Evolutionary conservation across 371 early-diverging fungal species (phyloP), one percentile per base, ranked within the genome.

Genomic region (Mortierella sp.): DNA sequence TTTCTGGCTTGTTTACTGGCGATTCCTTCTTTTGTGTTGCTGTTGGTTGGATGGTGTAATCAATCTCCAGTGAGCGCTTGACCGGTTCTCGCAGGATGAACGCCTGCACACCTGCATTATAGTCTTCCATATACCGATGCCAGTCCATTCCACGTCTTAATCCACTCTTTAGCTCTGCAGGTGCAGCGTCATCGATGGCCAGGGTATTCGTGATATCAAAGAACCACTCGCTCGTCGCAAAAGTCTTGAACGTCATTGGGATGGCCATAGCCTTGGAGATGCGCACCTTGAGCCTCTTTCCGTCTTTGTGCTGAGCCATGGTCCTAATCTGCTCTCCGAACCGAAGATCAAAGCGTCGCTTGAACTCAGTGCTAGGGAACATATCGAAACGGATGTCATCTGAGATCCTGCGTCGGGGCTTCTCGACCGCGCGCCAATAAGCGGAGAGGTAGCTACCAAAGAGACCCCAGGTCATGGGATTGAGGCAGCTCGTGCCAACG

Each of bases 291-390:
- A 68, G 55, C 14, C 28, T 46, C 48, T 64, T 67, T 26, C 44
- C 52, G 24, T 62, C 73, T n/a, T 72, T 67, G 17, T 65, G 24
- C 31, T 63, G 64, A 11, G 60, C 56, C 28, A 75, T 21, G 1
- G 75, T 59, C 15, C 64, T 63, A 44, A 75, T 67, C 60, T 75
- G 75, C n/a, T 68, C 69, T 12, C 75, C 75, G 41, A 75, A 75
- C 5, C 69, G 75, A 9, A 23, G n/a, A 28, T 75, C 75, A 27
- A 75, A 75, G 4, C 75, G 68, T 6, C 46, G 43, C 47, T 75
- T 75, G 57, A 75, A 75, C 24, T 68, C 60, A 4, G 63, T 42
- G 3, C 27, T 23, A 17, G 43, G 28, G 42, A 21, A 75, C 68
- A 75, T 67, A 12, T 68, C 75, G 49, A 75, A 75, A 2, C 75